phyloP scores from a whole-genome alignment of 805 yeast species.

The Schwanniomyces occidentalis region DNA sequence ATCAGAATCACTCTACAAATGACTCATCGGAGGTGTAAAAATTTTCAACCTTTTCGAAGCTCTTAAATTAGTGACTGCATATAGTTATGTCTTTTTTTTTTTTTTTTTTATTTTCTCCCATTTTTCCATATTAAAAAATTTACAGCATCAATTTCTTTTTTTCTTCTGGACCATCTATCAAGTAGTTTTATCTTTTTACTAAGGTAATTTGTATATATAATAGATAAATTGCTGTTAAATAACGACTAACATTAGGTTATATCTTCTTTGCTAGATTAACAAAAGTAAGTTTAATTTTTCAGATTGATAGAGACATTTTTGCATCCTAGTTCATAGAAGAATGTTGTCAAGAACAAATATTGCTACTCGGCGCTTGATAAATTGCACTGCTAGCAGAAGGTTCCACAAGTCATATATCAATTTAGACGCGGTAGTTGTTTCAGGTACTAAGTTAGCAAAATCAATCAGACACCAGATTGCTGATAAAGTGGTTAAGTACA shows the following conservation, averaged over 20 bases:
- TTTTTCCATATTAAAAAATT: neutral
- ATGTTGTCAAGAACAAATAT: slow-evolving; percentile 3
- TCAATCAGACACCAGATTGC: slow-evolving; percentile 38
- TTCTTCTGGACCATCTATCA: no score
- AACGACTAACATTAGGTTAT: no score
- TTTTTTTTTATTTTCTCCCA: neutral
- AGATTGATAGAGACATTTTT: neutral
- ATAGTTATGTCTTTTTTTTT: neutral
- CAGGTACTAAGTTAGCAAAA: slow-evolving; percentile 45
- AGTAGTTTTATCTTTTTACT: no score
- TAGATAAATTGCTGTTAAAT: neutral
- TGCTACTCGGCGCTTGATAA: neutral
- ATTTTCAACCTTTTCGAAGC: neutral
- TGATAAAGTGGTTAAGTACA: slow-evolving; percentile 38
- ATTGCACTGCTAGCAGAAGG: neutral
- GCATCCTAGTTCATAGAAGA: neutral
- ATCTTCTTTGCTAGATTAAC: no score
- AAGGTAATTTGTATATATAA: neutral
- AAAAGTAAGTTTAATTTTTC: no score
- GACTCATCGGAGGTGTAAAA: neutral
- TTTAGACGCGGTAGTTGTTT: slow-evolving; percentile 24
- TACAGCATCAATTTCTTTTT: no score
- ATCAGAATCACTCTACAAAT: no score
- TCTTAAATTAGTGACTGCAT: neutral
- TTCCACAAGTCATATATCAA: slow-evolving; percentile 1